Evolutionary conservation across 148 eudicot genomes (phyloP).

Genomic region (Rheum nobile): DNA sequence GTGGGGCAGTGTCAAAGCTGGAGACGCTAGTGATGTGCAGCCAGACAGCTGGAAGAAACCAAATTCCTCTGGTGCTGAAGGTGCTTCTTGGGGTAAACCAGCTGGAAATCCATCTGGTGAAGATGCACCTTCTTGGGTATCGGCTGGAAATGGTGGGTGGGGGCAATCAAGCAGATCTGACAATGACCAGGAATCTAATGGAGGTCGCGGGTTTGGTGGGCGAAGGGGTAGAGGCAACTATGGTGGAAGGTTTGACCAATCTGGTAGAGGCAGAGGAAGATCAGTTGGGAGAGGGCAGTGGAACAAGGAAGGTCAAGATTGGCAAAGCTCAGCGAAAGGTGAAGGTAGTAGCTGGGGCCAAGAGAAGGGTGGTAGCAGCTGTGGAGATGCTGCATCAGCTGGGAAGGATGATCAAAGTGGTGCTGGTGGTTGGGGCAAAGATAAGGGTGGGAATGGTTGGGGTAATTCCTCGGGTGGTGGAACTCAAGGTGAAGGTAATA

Average conservation of each 20-base stretch:
- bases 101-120: not conserved
- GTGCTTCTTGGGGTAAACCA: not conserved
- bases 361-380: no score
- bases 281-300: constrained; percentile 16
- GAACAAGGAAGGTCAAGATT: constrained; percentile 12
- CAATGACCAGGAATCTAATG: constrained; percentile 11
- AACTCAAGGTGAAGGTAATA: no score
- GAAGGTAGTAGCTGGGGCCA: not conserved
- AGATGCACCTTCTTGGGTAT: constrained; percentile 10
- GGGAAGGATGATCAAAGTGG: no score
- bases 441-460: not conserved
- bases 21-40: not conserved
- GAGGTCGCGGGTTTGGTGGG: constrained; percentile 7
- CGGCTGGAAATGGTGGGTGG: constrained; percentile 13
- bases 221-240: constrained; percentile 14
- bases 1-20: not conserved
- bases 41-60: not conserved
- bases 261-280: constrained; percentile 11
- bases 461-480: no score
- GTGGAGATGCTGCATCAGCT: no score
- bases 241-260: not conserved
- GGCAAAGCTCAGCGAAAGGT: not conserved
- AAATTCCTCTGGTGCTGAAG: not conserved
- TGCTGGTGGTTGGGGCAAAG: no score
- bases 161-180: constrained; percentile 3